Evolutionary conservation across 805 yeast species (phyloP), one percentile per base, ranked within the genome.

Genomic region (Vanderwaltozyma tropicalis): DNA sequence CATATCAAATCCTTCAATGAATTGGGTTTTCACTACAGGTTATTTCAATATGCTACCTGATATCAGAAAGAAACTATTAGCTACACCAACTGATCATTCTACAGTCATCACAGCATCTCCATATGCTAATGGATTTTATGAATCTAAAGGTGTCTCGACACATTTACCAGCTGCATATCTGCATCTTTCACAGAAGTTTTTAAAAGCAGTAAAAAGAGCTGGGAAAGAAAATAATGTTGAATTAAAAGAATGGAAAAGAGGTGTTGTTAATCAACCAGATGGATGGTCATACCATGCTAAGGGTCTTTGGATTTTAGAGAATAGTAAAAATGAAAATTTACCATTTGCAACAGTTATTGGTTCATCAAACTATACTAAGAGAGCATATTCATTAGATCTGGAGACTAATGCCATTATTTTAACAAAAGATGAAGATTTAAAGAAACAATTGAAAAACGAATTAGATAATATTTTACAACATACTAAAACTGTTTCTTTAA

Each of bases 271-370:
- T 53, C 72, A 81, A 7, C 72, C 78, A 0, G 71, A 67, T 21
- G 98, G 98, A 1, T 89, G 98, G 97, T 84, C 96, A 0, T 92
- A 92, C 58, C 98, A 92, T 55, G 97, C 98, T 12, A 92, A 92
- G 55, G 98, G 98, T 1, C 63, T 89, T 4, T 92, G 97, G 97
- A 62, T 84, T 0, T 67, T 74, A 8, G 81, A 86, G 0, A 67
- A 62, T 2, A 7, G 7, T 9, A 36, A 28, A 5, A 44, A 48
- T 0, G 52, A 55, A 15, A 31, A 27, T 8, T 50, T 58, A 11
- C 96, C 96, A 1, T 69, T 80, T 15, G 62, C 85, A 11, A 84
- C 96, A 0, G 75, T 88, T 6, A 70, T 92, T 35, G 98, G 98
- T 0, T 84, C 95, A 1, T 86, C 96, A 0, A 92, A 92, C 57